phyloP scores from a whole-genome alignment of 306 rosid species.

The Chamaecrista fasciculata region DNA sequence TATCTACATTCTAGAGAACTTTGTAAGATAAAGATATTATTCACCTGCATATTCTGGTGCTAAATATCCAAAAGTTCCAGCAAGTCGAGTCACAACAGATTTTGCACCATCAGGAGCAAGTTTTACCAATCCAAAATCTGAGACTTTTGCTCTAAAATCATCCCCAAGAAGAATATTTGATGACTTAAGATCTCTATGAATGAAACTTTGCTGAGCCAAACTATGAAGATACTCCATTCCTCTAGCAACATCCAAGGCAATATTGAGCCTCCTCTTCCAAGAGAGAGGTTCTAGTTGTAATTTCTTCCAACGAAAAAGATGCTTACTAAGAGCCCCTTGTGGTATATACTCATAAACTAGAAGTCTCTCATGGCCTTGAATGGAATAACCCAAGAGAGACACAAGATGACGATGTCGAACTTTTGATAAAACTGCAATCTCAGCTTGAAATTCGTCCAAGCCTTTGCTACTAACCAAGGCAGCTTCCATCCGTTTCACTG shows the following conservation, averaged over 20 bases:
- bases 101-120: conserved; percentile 92
- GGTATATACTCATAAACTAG: conserved; percentile 94
- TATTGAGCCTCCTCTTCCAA: conserved; percentile 92
- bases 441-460: conserved; percentile 90
- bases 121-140: conserved; percentile 96
- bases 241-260: conserved; percentile 97
- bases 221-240: conserved; percentile 96
- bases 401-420: conserved; percentile 97
- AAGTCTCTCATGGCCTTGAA: conserved; percentile 77
- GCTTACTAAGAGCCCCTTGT: conserved; percentile 95
- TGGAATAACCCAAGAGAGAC: conserved; percentile 78
- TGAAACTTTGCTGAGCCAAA: conserved; percentile 92
- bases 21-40: neutral
- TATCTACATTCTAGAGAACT: neutral
- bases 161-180: conserved; percentile 90
- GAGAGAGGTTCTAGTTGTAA: conserved; percentile 75
- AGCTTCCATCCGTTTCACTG: conserved; percentile 94
- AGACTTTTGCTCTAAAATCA: conserved; percentile 83
- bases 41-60: conserved; percentile 99
- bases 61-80: conserved; percentile 96
- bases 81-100: conserved; percentile 87
- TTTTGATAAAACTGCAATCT: conserved; percentile 91
- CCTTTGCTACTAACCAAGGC: conserved; percentile 76
- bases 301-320: conserved; percentile 92
- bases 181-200: conserved; percentile 96